Conservation (phyloP, 208 protist genomes). For the Wallacemonas sp. region DNA sequence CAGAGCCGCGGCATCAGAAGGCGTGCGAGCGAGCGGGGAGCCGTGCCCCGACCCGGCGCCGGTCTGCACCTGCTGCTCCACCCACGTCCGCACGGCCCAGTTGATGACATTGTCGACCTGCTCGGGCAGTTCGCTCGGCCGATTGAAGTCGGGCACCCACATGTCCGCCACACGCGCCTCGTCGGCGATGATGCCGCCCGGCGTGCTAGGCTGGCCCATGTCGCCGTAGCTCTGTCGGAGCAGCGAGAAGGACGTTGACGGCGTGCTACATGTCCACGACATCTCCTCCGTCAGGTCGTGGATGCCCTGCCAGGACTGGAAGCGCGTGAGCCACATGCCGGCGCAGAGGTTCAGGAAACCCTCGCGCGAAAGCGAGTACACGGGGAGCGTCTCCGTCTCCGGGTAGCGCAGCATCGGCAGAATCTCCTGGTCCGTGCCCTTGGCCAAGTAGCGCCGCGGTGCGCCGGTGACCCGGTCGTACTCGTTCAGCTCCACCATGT, state of each 20-base stretch:
- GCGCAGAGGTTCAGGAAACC: constrained; percentile 37
- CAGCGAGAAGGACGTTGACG: constrained; percentile 11
- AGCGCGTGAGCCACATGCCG: constrained; percentile 37
- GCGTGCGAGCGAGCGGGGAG: not conserved
- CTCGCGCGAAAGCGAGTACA: constrained; percentile 23
- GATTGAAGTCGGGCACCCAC: constrained; percentile 24
- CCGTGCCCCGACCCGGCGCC: not conserved
- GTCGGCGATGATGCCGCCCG: not conserved
- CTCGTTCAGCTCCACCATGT: constrained; percentile 40
- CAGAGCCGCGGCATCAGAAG: not conserved
- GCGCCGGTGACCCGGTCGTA: constrained; percentile 17
- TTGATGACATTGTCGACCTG: constrained; percentile 28
- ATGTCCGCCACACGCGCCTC: not conserved
- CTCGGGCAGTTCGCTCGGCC: constrained; percentile 19
- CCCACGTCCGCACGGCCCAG: constrained; percentile 21
- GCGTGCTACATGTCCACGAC: not conserved
- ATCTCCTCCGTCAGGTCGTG: constrained; percentile 14
- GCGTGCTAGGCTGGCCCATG: not conserved
- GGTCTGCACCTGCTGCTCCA: constrained; percentile 17
- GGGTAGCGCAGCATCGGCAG: constrained; percentile 44
- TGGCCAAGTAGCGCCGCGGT: constrained; percentile 30
- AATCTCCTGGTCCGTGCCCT: constrained; percentile 38
- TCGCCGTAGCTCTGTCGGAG: constrained; percentile 1
- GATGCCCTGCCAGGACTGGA: constrained; percentile 19
- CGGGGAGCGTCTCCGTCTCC: not conserved